These are phyloP conservation scores for Colletotrichum liaoningense DNA, from an alignment of 2,329 filamentous ascomycete species.

Conservation along the genomic window DNA sequence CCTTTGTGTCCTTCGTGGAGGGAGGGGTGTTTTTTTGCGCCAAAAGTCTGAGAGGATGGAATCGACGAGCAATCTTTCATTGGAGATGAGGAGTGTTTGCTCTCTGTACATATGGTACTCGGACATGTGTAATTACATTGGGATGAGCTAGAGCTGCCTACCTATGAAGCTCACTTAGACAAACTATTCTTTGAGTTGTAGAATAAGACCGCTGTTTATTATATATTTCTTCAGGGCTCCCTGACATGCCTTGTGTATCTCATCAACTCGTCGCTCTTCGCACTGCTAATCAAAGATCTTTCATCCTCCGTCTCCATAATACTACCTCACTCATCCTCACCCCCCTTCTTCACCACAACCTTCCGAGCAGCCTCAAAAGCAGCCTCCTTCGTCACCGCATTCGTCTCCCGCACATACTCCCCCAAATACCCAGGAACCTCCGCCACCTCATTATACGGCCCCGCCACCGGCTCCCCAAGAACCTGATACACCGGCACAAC, in stretches of 20 bases:
- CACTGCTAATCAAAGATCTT: too few relatives aligned
- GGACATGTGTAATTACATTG: background rate
- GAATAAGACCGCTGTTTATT: background rate
- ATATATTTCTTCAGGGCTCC: background rate
- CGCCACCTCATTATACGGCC: conserved; percentile 67
- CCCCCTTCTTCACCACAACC: background rate
- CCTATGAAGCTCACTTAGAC: background rate
- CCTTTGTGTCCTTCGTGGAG: too few relatives aligned
- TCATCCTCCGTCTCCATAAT: too few relatives aligned
- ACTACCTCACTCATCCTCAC: background rate
- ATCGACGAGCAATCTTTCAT: background rate
- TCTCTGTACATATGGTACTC: conserved; percentile 1
- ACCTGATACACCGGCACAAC: conserved; percentile 72
- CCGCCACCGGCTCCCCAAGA: conserved; percentile 72
- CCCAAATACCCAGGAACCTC: conserved; percentile 72
- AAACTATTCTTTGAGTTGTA: background rate
- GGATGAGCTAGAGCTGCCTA: background rate
- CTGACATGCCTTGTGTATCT: too few relatives aligned
- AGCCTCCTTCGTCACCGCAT: conserved; percentile 40
- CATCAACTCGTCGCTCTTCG: too few relatives aligned
- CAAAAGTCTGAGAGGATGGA: background rate
- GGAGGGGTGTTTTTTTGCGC: too few relatives aligned
- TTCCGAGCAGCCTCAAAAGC: conserved; percentile 39
- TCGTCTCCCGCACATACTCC: conserved; percentile 53
- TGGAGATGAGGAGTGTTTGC: background rate